These are phyloP conservation scores for Rosa lucieae DNA, from an alignment of 306 rosid species.

Conservation along the genomic window DNA sequence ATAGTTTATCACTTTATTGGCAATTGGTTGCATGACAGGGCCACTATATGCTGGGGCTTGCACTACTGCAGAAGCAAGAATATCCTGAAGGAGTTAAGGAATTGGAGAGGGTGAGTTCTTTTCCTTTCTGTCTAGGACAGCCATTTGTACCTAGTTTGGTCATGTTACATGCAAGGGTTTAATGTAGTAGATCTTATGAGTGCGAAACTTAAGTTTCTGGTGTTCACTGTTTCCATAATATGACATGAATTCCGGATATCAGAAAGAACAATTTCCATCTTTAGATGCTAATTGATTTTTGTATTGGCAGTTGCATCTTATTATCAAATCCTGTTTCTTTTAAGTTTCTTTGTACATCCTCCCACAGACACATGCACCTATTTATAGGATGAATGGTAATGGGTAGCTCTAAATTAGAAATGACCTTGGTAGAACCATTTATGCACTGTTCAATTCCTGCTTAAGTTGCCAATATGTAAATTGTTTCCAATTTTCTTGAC, in stretches of 20 bases:
- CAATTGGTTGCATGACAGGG: conserved; percentile 53
- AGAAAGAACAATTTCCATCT: neutral
- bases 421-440: neutral
- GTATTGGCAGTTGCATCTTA: neutral
- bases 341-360: neutral
- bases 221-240: neutral
- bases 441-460: neutral
- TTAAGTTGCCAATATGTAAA: neutral
- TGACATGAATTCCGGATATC: neutral
- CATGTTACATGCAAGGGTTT: neutral
- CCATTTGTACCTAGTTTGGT: neutral
- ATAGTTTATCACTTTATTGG: neutral
- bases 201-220: neutral
- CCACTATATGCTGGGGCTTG: conserved; percentile 91
- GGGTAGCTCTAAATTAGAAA: neutral
- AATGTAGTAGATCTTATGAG: neutral
- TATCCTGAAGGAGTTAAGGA: conserved; percentile 64
- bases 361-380: neutral
- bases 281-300: neutral
- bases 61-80: conserved; percentile 59
- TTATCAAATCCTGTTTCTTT: neutral
- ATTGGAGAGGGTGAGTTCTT: conserved; percentile 63
- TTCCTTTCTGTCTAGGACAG: conserved; percentile 9
- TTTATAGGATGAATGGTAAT: neutral
- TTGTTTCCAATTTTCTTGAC: neutral